phyloP scores from a whole-genome alignment of 2,329 filamentous ascomycete species.

The Anisogramma anomala region DNA sequence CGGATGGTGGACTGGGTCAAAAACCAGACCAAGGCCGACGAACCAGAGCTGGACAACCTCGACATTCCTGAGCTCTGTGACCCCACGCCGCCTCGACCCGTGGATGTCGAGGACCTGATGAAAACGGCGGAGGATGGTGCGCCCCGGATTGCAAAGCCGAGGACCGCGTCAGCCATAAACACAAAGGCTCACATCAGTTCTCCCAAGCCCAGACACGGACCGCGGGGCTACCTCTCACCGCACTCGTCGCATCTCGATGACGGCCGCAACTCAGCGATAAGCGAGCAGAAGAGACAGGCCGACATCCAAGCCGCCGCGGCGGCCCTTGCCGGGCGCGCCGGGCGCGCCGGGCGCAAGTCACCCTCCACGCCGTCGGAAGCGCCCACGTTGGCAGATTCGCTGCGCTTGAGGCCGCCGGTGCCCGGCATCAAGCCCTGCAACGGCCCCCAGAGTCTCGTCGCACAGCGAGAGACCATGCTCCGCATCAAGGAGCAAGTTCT shows the following conservation, averaged over 20 bases:
- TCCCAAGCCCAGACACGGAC: slow-evolving; percentile 6
- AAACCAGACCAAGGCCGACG: slow-evolving; percentile 67
- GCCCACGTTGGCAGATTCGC: slow-evolving; percentile 12
- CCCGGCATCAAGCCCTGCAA: slow-evolving; percentile 39
- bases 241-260: slow-evolving; percentile 21
- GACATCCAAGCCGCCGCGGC: slow-evolving; percentile 15
- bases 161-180: slow-evolving; percentile 20
- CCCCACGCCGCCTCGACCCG: slow-evolving; percentile 33
- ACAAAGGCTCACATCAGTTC: slow-evolving; percentile 8
- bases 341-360: slow-evolving; percentile 16
- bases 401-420: slow-evolving; percentile 21
- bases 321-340: slow-evolving; percentile 2
- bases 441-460: slow-evolving; percentile 44
- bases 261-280: slow-evolving; percentile 13
- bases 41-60: slow-evolving; percentile 53
- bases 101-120: slow-evolving; percentile 53
- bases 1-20: slow-evolving; percentile 96
- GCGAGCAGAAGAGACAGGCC: slow-evolving; percentile 9
- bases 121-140: slow-evolving; percentile 46
- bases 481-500: slow-evolving; percentile 31
- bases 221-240: slow-evolving; percentile 14
- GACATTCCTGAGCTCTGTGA: slow-evolving; percentile 24
- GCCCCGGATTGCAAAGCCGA: slow-evolving; percentile 27
- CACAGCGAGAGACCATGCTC: slow-evolving; percentile 42
- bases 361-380: slow-evolving; percentile 11